Conservation (phyloP, 2,329 filamentous ascomycete species). For the Fusarium proliferatum region DNA sequence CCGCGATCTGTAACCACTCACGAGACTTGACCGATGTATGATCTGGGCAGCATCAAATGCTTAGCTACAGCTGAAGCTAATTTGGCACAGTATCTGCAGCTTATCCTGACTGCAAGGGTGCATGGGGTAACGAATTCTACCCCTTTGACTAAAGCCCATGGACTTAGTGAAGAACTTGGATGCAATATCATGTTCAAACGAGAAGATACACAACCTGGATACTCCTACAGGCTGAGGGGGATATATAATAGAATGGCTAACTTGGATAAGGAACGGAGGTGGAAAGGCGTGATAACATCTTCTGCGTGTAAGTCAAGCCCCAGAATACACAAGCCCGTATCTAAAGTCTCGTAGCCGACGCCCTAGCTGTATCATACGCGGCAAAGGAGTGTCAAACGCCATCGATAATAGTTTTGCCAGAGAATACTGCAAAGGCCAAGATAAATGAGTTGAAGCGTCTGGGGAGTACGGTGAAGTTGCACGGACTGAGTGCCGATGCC, state of each 20-base stretch:
- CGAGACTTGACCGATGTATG: background rate
- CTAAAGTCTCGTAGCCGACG: background rate
- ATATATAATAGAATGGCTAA: background rate
- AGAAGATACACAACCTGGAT: background rate
- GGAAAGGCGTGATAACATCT: background rate
- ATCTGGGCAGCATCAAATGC: rapidly evolving
- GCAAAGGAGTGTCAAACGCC: background rate
- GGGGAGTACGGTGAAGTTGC: background rate
- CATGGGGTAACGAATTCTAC: rapidly evolving
- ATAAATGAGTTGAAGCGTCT: background rate
- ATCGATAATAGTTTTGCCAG: background rate
- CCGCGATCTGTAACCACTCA: rapidly evolving
- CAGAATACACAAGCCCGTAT: background rate
- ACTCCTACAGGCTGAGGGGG: background rate
- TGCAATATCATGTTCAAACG: background rate
- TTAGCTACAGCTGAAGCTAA: background rate
- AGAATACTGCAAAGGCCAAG: rapidly evolving
- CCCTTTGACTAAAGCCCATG: background rate
- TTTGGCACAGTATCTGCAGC: background rate
- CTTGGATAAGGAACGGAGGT: background rate
- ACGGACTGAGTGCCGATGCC: rapidly evolving
- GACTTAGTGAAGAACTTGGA: background rate
- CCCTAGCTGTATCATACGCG: background rate
- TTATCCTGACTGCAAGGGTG: background rate
- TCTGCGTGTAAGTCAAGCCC: background rate